phyloP scores from a whole-genome alignment of 2,329 filamentous ascomycete species.

The Fusarium mundagurra region DNA sequence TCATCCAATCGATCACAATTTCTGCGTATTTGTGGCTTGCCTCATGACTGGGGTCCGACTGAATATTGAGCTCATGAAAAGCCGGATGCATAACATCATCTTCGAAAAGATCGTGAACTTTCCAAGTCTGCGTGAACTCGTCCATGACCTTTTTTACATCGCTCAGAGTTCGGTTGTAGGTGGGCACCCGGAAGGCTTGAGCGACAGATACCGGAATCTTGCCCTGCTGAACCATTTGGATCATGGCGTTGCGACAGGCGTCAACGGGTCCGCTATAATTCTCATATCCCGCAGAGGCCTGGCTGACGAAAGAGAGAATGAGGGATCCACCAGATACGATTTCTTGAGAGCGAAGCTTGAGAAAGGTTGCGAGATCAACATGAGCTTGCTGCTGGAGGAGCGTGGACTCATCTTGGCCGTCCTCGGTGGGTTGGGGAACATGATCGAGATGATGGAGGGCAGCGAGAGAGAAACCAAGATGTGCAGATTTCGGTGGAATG shows the following conservation, averaged over 20 bases:
- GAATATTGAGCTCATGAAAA: neutral
- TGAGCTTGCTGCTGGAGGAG: neutral
- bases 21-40: neutral
- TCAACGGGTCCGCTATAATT: conserved; percentile 1
- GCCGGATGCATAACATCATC: neutral
- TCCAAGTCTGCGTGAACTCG: neutral
- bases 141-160: neutral
- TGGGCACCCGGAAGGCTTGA: neutral
- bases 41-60: accelerated
- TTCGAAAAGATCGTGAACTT: neutral
- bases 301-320: neutral
- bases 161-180: neutral
- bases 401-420: neutral
- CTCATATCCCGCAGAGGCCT: neutral
- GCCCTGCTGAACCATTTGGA: neutral
- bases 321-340: neutral
- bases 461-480: neutral
- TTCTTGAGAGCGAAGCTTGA: neutral
- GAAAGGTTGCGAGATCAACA: neutral
- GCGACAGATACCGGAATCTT: neutral
- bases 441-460: neutral
- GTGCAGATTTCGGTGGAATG: neutral
- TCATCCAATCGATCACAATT: conserved; percentile 1
- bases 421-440: neutral
- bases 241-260: neutral